These are phyloP conservation scores for Thielaviopsis musarum DNA, from an alignment of 2,329 filamentous ascomycete genomes.

Conservation along the genomic window DNA sequence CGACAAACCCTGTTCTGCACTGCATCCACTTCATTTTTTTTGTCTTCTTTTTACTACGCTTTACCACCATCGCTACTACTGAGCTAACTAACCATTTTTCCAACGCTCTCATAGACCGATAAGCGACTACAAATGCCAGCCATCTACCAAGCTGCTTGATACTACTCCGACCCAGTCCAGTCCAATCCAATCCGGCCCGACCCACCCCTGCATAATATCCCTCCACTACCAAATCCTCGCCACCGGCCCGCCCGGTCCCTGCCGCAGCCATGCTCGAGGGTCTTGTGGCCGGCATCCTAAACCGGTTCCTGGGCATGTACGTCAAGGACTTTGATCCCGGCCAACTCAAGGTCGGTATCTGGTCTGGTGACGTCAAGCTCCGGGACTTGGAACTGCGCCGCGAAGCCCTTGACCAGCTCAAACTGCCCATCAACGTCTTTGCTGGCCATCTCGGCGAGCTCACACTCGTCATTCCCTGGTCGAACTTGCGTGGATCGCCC, in stretches of 20 bases:
- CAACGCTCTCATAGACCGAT: too few relatives aligned
- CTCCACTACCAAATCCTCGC: background rate
- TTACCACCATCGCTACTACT: too few relatives aligned
- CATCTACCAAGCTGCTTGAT: too few relatives aligned
- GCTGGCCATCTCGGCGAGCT: conserved; percentile 87
- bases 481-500: conserved; percentile 83
- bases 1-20: too few relatives aligned
- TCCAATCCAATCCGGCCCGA: background rate
- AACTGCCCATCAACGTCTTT: conserved; percentile 88
- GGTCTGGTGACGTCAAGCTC: conserved; percentile 95
- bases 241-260: background rate
- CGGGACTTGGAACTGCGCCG: conserved; percentile 80
- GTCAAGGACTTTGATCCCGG: conserved; percentile 98
- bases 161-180: background rate
- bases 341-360: conserved; percentile 96
- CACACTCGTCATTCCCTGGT: conserved; percentile 91
- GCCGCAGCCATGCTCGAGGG: conserved; percentile 67
- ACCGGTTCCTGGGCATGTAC: conserved; percentile 99
- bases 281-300: conserved; percentile 88
- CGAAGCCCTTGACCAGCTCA: conserved; percentile 93
- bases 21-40: too few relatives aligned
- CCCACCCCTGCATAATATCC: too few relatives aligned
- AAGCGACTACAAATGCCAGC: too few relatives aligned
- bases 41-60: too few relatives aligned
- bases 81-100: too few relatives aligned